Base-by-base conservation (phyloP, 208 protist genomes). In the Crithidia expoeki region DNA sequence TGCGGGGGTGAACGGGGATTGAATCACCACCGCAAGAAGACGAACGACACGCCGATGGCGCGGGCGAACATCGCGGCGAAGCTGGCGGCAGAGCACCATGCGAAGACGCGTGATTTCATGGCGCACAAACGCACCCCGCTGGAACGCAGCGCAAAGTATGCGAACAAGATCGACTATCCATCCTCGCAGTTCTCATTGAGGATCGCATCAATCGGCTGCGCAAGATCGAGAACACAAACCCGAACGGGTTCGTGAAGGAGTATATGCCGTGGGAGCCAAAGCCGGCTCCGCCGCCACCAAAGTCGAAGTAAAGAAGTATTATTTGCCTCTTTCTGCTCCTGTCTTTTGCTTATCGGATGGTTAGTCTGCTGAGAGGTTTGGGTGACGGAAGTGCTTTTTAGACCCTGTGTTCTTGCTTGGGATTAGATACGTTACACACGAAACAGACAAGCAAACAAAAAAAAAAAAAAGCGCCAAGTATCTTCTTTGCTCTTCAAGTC, bases 41-140 rank as follows among this genome's bases (percentile, higher is more conserved):
- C 73, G 36, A 79, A 78, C 40, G 50, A 74, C 10, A 87, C 71
- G 19, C 53, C 80, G 14, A 75, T 93, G 63, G 87, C 90, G 27
- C 70, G 72, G 5, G 80, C 74, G n/a, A 95, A 89, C 68, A 90
- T 93, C 66, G 72, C 68, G 10, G 86, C 68, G 44, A 92, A 93
- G 78, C 30, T 68, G 32, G 67, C 52, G 0, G 78, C 78, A 17
- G 86, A 93, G 78, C 46, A 74, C 16, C 57, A 64, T 19, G 86
- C 85, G 32, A 92, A 84, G 74, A 83, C 81, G 60, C 82, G 83
- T n/a, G 84, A 84, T 21, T 92, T 86, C 57, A 76, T 78, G 27
- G 74, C 66, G 19, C 70, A 81, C 59, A 79, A 87, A 71, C 72
- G 63, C 2, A 62, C 74, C 28, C 28, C 51, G 27, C 56, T 34